Conservation (phyloP, 495 filamentous ascomycete species). For the Aspergillus diversus region DNA sequence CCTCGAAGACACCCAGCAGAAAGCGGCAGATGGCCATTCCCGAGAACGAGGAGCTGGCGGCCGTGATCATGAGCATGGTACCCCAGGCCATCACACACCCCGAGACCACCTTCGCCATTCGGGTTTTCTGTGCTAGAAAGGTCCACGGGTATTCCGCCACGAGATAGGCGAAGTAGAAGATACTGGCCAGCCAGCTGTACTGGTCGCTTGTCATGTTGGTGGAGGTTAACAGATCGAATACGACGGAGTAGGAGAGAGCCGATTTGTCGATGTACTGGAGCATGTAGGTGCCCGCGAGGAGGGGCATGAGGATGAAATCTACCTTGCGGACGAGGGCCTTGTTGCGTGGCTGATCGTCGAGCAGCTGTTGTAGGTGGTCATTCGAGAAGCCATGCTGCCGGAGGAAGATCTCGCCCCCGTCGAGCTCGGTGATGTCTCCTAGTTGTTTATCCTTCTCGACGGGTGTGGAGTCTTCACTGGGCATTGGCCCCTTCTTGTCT, state of each 20-base stretch:
- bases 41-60: conserved; percentile 35
- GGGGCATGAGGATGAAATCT: conserved; percentile 51
- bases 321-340: conserved; percentile 23
- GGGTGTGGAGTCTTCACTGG: not conserved
- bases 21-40: conserved; percentile 47
- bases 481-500: not conserved
- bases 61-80: conserved; percentile 44
- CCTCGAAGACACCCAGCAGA: conserved; percentile 42
- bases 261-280: conserved; percentile 47
- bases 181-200: conserved; percentile 56
- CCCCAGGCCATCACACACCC: conserved; percentile 38
- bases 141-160: conserved; percentile 44
- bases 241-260: conserved; percentile 40
- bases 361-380: conserved; percentile 19
- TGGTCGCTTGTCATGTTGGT: conserved; percentile 37
- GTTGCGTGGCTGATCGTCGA: conserved; percentile 11
- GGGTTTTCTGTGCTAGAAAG: conserved; percentile 50
- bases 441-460: conserved; percentile 31
- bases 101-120: conserved; percentile 37
- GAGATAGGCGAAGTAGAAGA: conserved; percentile 58
- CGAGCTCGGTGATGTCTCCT: conserved; percentile 34
- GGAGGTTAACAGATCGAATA: conserved; percentile 39
- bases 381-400: conserved; percentile 35
- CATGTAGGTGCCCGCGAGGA: conserved; percentile 55
- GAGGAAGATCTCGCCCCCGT: conserved; percentile 40